Evolutionary conservation across 495 filamentous ascomycete species (phyloP), one percentile per base, ranked within the genome.

Genomic region (Tuber calosporum): DNA sequence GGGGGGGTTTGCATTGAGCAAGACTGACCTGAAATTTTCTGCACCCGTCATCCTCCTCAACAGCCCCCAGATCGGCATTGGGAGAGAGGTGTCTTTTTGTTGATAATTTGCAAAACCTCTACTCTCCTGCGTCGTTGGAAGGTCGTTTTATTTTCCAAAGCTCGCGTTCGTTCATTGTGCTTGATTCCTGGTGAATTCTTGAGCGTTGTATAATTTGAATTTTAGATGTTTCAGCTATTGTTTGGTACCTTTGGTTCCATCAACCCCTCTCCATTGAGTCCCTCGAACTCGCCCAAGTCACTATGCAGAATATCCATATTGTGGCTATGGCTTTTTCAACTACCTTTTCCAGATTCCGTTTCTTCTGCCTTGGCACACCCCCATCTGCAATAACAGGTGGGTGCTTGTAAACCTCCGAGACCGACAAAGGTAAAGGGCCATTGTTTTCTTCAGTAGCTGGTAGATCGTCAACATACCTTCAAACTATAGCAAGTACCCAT

Each of bases 311-410:
- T 62, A 75, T 92, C 89, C 87, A 88, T 17, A 96, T 81, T 20
- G 94, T 88, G 36, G 88, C 88, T 40, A 99, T 84, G 2, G 96
- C 92, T 30, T 93, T 86, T 79, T 97, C 93, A 75, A 98, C 91
- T 67, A 92, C 91, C 77, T 93, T 90, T 81, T 97, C 91, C 20
- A 99, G 83, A 20, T 90, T 84, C 34, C 38, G 66, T 41, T 81
- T 81, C 70, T 79, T 81, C 43, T 81, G 77, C 19, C 80, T 72
- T 15, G 77, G 73, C 8, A 81, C 45, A 38, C 66, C 38, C 34
- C 77, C 72, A 39, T 81, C 80, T 48, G 76, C 66, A 45, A 74
- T 26, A 26, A 81, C 66, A 69, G 75, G 75, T 20, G 77, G 70
- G n/a, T 77, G 75, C 15, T 80, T 68, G 22, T 75, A 81, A 19